Evolutionary conservation across 495 filamentous ascomycete species (phyloP).

Genomic region (Aspergillus heteromorphus): DNA sequence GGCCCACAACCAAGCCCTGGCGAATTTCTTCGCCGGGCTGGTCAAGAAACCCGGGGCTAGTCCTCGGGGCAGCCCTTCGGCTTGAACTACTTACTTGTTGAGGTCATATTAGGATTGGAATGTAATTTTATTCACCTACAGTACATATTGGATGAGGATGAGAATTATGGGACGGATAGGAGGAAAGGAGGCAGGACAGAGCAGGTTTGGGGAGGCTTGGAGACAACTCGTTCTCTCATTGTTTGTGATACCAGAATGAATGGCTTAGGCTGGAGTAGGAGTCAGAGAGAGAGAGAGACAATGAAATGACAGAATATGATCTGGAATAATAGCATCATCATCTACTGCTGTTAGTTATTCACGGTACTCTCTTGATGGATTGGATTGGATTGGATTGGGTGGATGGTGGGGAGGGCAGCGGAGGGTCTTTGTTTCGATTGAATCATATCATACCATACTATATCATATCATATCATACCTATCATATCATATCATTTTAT

Average conservation of each 20-base stretch:
- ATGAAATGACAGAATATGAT: neutral
- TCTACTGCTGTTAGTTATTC: neutral
- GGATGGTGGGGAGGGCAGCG: too few relatives aligned
- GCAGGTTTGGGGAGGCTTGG: constrained; percentile 1
- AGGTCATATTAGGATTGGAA: too few relatives aligned
- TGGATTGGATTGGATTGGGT: too few relatives aligned
- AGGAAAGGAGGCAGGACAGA: neutral
- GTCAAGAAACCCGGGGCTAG: constrained; percentile 52
- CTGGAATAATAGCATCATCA: neutral
- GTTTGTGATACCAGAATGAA: constrained; percentile 13
- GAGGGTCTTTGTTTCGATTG: neutral
- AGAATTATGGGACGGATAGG: neutral
- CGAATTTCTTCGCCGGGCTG: constrained; percentile 61
- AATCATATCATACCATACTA: too few relatives aligned
- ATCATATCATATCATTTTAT: too few relatives aligned
- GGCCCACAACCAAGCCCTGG: constrained; percentile 60
- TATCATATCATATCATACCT: too few relatives aligned
- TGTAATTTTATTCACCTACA: constrained; percentile 29
- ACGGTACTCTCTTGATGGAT: too few relatives aligned
- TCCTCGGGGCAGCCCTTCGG: constrained; percentile 39
- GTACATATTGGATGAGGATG: constrained; percentile 7
- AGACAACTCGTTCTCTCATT: constrained; percentile 5
- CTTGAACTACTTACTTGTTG: constrained; percentile 19
- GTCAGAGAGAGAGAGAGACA: constrained; percentile 4
- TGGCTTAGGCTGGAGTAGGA: constrained; percentile 7